Conservation (phyloP, 2,329 filamentous ascomycete genomes). For the Trichoderma semiorbis region DNA sequence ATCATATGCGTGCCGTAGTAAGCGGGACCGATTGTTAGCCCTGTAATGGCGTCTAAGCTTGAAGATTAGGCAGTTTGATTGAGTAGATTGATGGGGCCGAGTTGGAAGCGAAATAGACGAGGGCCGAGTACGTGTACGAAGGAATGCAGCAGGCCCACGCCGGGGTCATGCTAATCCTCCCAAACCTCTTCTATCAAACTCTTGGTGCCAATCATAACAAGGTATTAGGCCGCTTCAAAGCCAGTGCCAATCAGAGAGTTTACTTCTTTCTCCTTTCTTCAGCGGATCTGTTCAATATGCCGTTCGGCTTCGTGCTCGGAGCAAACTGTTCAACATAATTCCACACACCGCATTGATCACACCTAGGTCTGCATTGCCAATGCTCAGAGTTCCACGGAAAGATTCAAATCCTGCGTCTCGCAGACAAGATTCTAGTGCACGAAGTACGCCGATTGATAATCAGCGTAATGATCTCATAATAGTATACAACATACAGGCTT, state of each 20-base stretch:
- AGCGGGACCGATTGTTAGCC: not conserved
- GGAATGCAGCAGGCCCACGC: not conserved
- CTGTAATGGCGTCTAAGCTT: not conserved
- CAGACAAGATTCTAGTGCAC: not conserved
- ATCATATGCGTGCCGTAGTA: not conserved
- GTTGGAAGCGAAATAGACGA: not conserved
- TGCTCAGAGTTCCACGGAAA: not conserved
- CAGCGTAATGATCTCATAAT: not conserved
- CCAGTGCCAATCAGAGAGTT: not conserved
- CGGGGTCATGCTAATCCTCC: not conserved
- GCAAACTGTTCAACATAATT: not conserved
- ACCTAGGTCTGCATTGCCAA: not conserved
- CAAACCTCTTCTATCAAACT: not conserved
- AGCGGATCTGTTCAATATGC: not conserved
- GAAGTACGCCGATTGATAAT: not conserved
- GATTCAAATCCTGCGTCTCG: not conserved
- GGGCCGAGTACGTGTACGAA: not conserved
- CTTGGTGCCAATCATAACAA: not conserved
- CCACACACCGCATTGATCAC: not conserved
- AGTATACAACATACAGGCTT: constrained; percentile 14
- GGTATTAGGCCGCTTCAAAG: not conserved
- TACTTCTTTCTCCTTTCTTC: not conserved
- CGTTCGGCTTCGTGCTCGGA: not conserved
- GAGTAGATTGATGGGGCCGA: not conserved
- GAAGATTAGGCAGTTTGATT: not conserved